These are phyloP conservation scores for Umbelopsis sp. DNA, from an alignment of 192 early-diverging fungal genomes.

Conservation along the genomic window DNA sequence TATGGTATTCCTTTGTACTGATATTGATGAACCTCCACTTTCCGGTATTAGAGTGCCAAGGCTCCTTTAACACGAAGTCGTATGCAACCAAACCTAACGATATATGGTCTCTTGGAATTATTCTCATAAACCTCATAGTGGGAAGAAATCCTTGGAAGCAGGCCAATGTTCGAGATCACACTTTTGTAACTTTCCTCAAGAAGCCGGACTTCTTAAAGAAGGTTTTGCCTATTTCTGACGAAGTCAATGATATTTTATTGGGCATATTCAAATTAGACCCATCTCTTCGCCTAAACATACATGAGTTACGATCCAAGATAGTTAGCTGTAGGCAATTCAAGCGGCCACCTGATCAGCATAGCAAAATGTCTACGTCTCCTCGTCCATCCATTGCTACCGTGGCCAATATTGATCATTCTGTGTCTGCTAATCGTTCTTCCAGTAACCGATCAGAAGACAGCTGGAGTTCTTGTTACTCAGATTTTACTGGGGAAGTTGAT, in stretches of 20 bases:
- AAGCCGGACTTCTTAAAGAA: constrained; percentile 63
- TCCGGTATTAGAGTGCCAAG: constrained; percentile 65
- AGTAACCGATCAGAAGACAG: neutral
- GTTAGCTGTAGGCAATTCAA: constrained; percentile 17
- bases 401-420: neutral
- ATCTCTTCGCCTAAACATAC: constrained; percentile 41
- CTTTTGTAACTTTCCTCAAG: constrained; percentile 53
- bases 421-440: neutral
- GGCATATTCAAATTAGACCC: constrained; percentile 51
- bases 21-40: neutral
- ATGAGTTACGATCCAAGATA: constrained; percentile 35
- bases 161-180: constrained; percentile 66
- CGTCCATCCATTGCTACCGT: neutral
- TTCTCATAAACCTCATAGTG: constrained; percentile 80
- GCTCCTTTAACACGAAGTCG: constrained; percentile 64
- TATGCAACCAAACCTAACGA: constrained; percentile 68
- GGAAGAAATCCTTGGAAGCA: constrained; percentile 79
- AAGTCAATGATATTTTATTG: constrained; percentile 58
- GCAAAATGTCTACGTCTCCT: neutral
- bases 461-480: neutral
- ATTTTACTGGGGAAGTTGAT: neutral
- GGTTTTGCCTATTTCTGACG: constrained; percentile 60
- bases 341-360: neutral
- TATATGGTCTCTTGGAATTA: constrained; percentile 94
- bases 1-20: neutral